These are phyloP conservation scores for Calamus simplicifolius DNA, from an alignment of 176 grass and related monocot species.

Conservation along the genomic window DNA sequence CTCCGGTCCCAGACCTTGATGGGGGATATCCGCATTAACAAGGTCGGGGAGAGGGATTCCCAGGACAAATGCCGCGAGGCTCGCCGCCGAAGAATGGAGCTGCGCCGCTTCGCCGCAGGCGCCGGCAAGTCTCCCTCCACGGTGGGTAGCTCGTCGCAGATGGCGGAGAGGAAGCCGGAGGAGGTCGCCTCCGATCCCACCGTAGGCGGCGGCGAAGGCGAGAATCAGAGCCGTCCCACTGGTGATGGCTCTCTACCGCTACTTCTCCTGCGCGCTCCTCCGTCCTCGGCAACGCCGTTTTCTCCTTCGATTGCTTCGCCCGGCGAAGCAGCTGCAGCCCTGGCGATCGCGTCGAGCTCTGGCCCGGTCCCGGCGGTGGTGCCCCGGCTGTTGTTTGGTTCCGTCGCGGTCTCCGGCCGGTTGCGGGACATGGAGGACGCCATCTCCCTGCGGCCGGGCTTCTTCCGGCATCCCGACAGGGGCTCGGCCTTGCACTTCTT, in stretches of 20 bases:
- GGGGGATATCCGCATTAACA: not conserved
- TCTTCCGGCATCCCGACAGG: slow-evolving; percentile 29
- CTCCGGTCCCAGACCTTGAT: slow-evolving; percentile 11
- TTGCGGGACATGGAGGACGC: slow-evolving; percentile 78
- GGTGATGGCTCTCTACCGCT: not conserved
- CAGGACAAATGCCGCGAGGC: slow-evolving; percentile 28
- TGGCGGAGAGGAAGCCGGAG: not conserved
- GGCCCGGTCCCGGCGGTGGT: not conserved
- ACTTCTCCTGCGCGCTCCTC: not conserved
- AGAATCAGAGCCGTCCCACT: not conserved
- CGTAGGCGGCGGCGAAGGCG: not conserved
- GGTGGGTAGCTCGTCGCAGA: too few relatives aligned
- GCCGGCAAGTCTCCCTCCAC: not conserved
- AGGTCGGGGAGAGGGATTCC: not conserved
- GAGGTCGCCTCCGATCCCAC: too few relatives aligned
- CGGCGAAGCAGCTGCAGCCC: not conserved
- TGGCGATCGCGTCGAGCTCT: not conserved
- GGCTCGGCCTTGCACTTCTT: slow-evolving; percentile 63
- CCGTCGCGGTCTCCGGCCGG: slow-evolving; percentile 37
- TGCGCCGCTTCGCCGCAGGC: not conserved
- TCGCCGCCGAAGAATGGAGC: slow-evolving; percentile 12
- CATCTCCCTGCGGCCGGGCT: slow-evolving; percentile 32
- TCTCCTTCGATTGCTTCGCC: not conserved
- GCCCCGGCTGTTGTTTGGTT: slow-evolving; percentile 47
- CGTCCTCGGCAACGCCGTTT: not conserved